Base-by-base conservation (phyloP, 257 asterid species). In the Primulina eburnea region DNA sequence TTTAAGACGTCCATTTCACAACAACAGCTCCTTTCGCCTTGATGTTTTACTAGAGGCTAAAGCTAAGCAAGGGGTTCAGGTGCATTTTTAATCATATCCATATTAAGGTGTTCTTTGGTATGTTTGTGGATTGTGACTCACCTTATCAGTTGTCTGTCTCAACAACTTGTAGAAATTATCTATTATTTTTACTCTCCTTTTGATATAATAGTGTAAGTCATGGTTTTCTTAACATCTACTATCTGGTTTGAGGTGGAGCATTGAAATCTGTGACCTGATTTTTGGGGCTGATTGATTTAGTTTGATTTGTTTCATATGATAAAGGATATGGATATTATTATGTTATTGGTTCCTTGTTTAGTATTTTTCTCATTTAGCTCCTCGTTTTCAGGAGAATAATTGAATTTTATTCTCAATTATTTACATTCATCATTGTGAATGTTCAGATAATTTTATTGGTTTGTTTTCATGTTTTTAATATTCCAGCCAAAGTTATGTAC, bases 1-100 rank as follows among this genome's bases (percentile, higher is more conserved):
- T 73, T 84, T 92, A 71, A 85, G 93, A 77, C 95, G 98, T 64
- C 97, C 96, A 65, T 92, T 84, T 77, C 83, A 82, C 61, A 75
- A 78, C 65, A 80, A 88, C 76, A 77, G 82, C 74, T 83, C 88
- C 73, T 90, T 95, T 62, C 78, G 95, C 73, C 97, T 92, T 72
- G 98, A 92, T 72, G 71, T 72, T 70, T 85, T 92, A 79, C 92
- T 92, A 68, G 95, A 90, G 87, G 84, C 82, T 75, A 92, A 87
- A 85, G 98, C 98, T 58, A 87, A 85, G 78, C 83, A 88, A 88
- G 98, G 98, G 79, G 95, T 92, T 72, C 88, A 88, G 98, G 98
- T 92, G 81, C 69, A 67, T 79, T 40, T 59, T 32, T 53, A 8
- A 53, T 65, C 53, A 29, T 67, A 52, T 24, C 38, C 21, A 40